Conservation (phyloP, 2,329 filamentous ascomycete genomes). For the Diaporthe australafricana region DNA sequence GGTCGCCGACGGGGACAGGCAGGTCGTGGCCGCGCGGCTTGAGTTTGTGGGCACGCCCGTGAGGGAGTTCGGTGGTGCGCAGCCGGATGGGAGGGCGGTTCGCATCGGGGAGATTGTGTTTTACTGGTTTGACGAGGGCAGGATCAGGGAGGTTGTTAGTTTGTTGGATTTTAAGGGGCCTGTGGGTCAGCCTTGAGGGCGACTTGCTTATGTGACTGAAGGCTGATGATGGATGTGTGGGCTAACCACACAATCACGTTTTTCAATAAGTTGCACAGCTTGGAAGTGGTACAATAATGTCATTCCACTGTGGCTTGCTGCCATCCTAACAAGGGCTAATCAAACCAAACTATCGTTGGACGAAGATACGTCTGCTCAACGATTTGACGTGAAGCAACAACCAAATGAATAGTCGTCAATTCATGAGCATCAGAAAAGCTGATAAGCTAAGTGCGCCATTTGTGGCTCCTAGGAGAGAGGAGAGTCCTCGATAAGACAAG, state of each 20-base stretch:
- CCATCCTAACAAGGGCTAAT: no score
- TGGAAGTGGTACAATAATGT: not conserved
- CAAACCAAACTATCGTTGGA: not conserved
- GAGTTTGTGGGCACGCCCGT: constrained; percentile 47
- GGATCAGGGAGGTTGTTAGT: constrained; percentile 49
- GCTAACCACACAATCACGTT: not conserved
- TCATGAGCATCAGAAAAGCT: constrained; percentile 5
- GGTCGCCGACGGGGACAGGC: constrained; percentile 46
- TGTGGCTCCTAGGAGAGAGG: not conserved
- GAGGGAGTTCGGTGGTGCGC: constrained; percentile 43
- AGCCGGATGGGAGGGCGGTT: constrained; percentile 44
- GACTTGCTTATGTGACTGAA: not conserved
- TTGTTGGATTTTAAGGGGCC: constrained; percentile 45
- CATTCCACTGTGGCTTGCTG: no score
- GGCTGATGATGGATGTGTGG: not conserved
- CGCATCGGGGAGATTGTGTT: constrained; percentile 49
- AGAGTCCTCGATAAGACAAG: not conserved
- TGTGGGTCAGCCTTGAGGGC: not conserved
- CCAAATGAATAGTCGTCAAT: not conserved
- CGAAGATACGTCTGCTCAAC: not conserved
- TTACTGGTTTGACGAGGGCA: constrained; percentile 48
- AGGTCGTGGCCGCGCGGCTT: constrained; percentile 48
- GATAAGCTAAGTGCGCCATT: not conserved
- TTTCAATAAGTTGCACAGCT: no score
- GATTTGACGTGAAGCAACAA: not conserved